Evolutionary conservation across 164 flowering plant genomes (phyloP), one percentile per base, ranked within the genome.

Genomic region (Aristolochia contorta): DNA sequence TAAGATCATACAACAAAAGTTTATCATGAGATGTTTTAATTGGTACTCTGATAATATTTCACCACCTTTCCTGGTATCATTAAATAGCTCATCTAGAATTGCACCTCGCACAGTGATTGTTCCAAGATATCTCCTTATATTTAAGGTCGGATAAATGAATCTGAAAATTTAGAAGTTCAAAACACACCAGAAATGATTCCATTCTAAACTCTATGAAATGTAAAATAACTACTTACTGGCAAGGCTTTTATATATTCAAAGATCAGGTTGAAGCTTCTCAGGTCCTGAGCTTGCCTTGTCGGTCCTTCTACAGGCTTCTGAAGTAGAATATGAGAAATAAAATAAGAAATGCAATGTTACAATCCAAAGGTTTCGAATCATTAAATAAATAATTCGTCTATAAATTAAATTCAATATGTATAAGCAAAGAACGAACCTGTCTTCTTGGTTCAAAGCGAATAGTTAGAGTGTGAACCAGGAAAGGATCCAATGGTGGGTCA

Each of bases 401-500:
- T 27, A 27, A 27, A 27, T 27, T 27, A 27, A 5, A 2, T 2
- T 27, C 30, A 2, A 27, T 27, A 27, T 27, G 30, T 27, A 27
- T 27, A 27, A 27, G 30, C 30, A 27, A 27, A 5, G 64, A n/a
- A 73, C 68, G 63, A 69, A 93, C 98, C 97, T 85, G 96, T 76
- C 87, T 79, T 74, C 89, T 84, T 54, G 99, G 99, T 74, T 93
- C 99, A 79, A 93, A 93, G 30, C 97, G 92, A 69, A 90, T 77
- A 1, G 99, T 90, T 64, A 93, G 71, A 54, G 97, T 93, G 68
- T 90, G 99, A 52, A 88, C 92, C 69, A 93, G 94, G 69, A 93
- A 93, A 30, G 96, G 99, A 63, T 93, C 99, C 43, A 93, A 54
- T 46, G 96, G 96, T 37, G 98, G 98, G 79, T 93, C 97, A 65